phyloP scores from a whole-genome alignment of 2,329 filamentous ascomycete species.

The Colletotrichum sp. region DNA sequence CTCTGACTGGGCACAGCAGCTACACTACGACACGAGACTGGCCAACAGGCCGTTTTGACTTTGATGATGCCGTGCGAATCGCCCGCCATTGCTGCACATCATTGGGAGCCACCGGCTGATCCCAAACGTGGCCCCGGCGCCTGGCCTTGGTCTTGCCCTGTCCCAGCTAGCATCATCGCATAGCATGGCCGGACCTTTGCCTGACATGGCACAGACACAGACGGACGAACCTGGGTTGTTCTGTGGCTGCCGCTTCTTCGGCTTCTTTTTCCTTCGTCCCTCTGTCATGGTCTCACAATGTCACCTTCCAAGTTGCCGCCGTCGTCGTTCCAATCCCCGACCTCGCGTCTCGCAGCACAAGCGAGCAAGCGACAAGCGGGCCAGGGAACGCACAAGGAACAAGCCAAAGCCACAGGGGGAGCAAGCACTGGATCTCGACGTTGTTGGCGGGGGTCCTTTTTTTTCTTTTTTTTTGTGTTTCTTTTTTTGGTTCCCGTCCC shows the following conservation, averaged over 20 bases:
- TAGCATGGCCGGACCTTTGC: slow-evolving; percentile 5
- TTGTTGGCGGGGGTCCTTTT: background rate
- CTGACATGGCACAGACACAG: slow-evolving; percentile 13
- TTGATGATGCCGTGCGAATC: slow-evolving; percentile 20
- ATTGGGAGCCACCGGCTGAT: slow-evolving; percentile 16
- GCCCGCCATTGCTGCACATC: slow-evolving; percentile 19
- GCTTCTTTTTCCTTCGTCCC: background rate
- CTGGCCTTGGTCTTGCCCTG: background rate
- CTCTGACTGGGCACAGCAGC: slow-evolving; percentile 5
- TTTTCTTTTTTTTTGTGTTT: background rate
- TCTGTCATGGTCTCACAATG: slow-evolving; percentile 8
- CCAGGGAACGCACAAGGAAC: background rate
- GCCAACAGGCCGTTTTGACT: slow-evolving; percentile 4
- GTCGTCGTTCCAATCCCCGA: slow-evolving; percentile 8
- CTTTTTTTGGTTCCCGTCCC: background rate
- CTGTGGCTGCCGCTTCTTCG: background rate
- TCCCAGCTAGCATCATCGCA: slow-evolving; percentile 9
- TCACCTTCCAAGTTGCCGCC: slow-evolving; percentile 16
- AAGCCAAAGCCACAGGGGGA: background rate
- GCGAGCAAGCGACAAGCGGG: slow-evolving; percentile 31
- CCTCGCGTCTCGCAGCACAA: slow-evolving; percentile 18
- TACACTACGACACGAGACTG: slow-evolving; percentile 1
- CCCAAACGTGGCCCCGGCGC: slow-evolving; percentile 14
- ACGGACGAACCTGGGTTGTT: background rate
- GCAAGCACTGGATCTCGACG: background rate